A percentile compares a stretch with the other conserved stretches of the same genome.
These are phyloP conservation scores for Russula ochroleuca DNA, from an alignment of 768 basidiomycete genomes.

Conservation along the genomic window DNA sequence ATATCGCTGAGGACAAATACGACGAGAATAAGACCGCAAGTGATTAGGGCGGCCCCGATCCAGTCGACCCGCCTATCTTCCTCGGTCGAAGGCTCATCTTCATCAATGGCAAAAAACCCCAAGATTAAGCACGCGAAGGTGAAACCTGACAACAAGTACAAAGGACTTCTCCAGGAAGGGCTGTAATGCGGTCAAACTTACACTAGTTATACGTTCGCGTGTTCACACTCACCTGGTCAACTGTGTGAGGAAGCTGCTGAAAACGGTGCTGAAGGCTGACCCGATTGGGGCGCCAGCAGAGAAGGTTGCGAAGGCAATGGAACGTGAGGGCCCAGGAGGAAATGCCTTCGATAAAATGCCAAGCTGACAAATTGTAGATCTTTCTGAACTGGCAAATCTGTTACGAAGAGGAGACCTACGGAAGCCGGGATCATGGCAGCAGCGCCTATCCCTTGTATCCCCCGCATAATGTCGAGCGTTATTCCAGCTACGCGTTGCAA, in stretches of 20 bases:
- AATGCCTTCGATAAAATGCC: constrained; percentile 83
- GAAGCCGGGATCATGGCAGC: constrained; percentile 73
- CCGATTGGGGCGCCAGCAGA: constrained; percentile 83
- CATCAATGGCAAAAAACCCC: constrained; percentile 57
- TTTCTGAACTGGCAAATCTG: constrained; percentile 9
- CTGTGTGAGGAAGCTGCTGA: constrained; percentile 68
- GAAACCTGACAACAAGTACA: constrained; percentile 59
- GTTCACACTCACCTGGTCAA: constrained; percentile 16
- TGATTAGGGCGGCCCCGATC: constrained; percentile 66
- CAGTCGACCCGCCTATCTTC: constrained; percentile 57
- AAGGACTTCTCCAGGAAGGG: constrained; percentile 61
- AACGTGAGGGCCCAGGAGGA: constrained; percentile 60
- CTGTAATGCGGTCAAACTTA: constrained; percentile 7
- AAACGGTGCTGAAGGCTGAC: constrained; percentile 58
- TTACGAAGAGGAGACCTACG: constrained; percentile 38
- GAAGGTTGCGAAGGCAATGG: constrained; percentile 78
- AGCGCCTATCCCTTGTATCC: constrained; percentile 72
- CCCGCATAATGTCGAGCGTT: constrained; percentile 67
- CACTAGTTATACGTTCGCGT: too few relatives aligned
- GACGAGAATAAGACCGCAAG: constrained; percentile 60
- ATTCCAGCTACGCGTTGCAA: constrained; percentile 43
- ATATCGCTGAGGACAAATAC: constrained; percentile 72
- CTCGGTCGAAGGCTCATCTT: constrained; percentile 42
- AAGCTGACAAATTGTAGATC: constrained; percentile 40
- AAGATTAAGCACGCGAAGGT: constrained; percentile 48